A percentile compares a stretch with the other conserved stretches of the same genome.
These are phyloP conservation scores for Biscogniauxia mediterranea DNA, from an alignment of 2,329 filamentous ascomycete genomes.

Conservation along the genomic window DNA sequence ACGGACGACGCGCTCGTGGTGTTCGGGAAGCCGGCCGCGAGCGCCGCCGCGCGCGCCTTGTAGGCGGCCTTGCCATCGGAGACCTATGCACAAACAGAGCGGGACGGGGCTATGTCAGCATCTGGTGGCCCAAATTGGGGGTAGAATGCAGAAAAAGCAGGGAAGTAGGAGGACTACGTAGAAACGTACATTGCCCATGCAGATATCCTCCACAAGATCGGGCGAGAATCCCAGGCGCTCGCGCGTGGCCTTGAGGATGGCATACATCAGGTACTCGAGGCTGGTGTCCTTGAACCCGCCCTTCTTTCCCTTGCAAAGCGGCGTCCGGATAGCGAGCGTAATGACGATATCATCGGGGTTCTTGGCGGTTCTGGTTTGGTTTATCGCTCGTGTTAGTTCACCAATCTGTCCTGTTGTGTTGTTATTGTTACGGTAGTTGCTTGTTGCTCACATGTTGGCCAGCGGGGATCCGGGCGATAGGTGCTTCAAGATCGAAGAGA, in stretches of 20 bases:
- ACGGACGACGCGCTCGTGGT: slow-evolving; percentile 77
- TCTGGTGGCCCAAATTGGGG: no score
- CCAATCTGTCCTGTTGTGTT: neutral
- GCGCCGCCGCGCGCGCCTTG: slow-evolving; percentile 82
- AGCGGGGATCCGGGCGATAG: slow-evolving; percentile 72
- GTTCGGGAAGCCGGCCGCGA: slow-evolving; percentile 92
- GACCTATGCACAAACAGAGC: slow-evolving; percentile 50
- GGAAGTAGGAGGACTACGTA: neutral
- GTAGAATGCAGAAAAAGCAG: neutral
- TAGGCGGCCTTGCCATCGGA: slow-evolving; percentile 84
- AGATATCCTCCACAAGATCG: slow-evolving; percentile 81
- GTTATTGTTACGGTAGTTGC: neutral
- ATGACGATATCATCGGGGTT: slow-evolving; percentile 97
- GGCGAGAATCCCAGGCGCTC: slow-evolving; percentile 76
- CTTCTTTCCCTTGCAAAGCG: slow-evolving; percentile 83
- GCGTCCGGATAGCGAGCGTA: slow-evolving; percentile 85
- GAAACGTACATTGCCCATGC: slow-evolving; percentile 76
- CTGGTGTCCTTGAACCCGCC: slow-evolving; percentile 93
- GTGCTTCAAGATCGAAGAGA: slow-evolving; percentile 85
- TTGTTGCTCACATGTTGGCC: slow-evolving; percentile 67
- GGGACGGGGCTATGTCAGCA: no score
- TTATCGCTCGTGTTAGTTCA: slow-evolving; percentile 21
- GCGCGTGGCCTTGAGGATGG: slow-evolving; percentile 74
- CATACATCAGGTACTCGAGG: slow-evolving; percentile 82
- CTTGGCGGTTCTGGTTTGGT: slow-evolving; percentile 73